Base-by-base conservation (phyloP, 176 grass and related monocot genomes). In the Saccharum officinarum region DNA sequence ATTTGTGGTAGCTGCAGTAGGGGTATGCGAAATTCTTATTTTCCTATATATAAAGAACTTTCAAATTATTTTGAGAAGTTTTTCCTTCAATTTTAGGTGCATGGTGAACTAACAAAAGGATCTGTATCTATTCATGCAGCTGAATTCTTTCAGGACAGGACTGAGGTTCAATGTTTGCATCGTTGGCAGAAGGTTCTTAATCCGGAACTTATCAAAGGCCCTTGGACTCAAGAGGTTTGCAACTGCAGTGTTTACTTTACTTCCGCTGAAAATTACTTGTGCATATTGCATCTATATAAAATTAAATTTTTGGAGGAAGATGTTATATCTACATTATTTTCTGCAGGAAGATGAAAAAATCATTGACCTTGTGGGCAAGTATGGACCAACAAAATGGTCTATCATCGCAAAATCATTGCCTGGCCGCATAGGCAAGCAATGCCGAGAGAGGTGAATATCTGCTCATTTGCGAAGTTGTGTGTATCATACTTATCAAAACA, bases 121-220 rank as follows among this genome's bases (percentile, higher is more conserved):
- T 87, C 41, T 47, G 8, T 83, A 22, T 86, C 77, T 84, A 15
- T 75, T 65, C 85, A 25, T 89, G 71, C 92, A 99, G 97, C 93
- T 86, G 91, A 92, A 86, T 89, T 63, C 68, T 99, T 96, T 78
- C 92, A 87, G 37, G 90, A 96, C 81, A 99, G 93, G 74, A 99
- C 97, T 80, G 92, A 99, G 80, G 97, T 99, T 72, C 97, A 99
- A 84, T 99, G 97, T 78, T 92, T 99, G 61, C 97, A 99, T 92
- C 83, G 94, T 16, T 99, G 97, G 97, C 94, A 99, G 85, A 99
- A 99, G 79, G 97, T 96, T 88, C 94, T 96, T 81, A 99, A 99
- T 73, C 97, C 97, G 49, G 94, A 99, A 82, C 93, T 96, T 86
- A 94, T 96, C 74, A 99, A 99, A 94, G 97, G 93, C 65, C 97